phyloP scores from a whole-genome alignment of 306 rosid genomes.

The Bauhinia variegata region DNA sequence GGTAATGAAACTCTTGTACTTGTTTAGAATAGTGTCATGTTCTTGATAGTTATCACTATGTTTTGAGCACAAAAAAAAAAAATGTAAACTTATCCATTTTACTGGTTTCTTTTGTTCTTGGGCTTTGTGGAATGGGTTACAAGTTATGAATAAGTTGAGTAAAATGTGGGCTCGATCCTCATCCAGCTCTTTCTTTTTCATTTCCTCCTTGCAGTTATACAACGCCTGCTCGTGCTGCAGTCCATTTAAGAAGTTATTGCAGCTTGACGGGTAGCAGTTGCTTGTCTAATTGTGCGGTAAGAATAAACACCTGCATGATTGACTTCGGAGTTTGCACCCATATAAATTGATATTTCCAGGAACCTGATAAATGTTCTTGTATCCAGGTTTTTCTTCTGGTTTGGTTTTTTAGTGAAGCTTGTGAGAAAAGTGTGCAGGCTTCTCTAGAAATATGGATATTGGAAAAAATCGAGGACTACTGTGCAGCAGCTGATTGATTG shows the following conservation, averaged over 20 bases:
- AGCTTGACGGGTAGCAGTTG: slow-evolving; percentile 66
- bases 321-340: neutral
- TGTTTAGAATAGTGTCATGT: neutral
- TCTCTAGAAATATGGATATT: slow-evolving; percentile 44
- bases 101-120: no score
- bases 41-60: neutral
- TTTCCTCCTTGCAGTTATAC: slow-evolving; percentile 49
- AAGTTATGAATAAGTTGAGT: neutral
- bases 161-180: neutral
- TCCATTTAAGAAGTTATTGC: slow-evolving; percentile 54
- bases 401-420: slow-evolving; percentile 55
- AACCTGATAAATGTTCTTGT: slow-evolving; percentile 14
- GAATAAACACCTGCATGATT: slow-evolving; percentile 4
- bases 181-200: neutral
- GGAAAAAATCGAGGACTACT: slow-evolving; percentile 33
- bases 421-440: slow-evolving; percentile 53
- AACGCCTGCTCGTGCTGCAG: slow-evolving; percentile 72
- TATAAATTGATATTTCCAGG: slow-evolving; percentile 4
- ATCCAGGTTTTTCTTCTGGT: slow-evolving; percentile 62
- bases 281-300: slow-evolving; percentile 60
- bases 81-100: no score
- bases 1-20: slow-evolving; percentile 48
- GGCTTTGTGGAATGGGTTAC: no score
- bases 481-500: slow-evolving; percentile 48
- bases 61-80: neutral